A percentile compares a stretch with the other conserved stretches of the same genome.
Conservation (phyloP, 192 early-diverging fungal species). For the Podila clonocystis region DNA sequence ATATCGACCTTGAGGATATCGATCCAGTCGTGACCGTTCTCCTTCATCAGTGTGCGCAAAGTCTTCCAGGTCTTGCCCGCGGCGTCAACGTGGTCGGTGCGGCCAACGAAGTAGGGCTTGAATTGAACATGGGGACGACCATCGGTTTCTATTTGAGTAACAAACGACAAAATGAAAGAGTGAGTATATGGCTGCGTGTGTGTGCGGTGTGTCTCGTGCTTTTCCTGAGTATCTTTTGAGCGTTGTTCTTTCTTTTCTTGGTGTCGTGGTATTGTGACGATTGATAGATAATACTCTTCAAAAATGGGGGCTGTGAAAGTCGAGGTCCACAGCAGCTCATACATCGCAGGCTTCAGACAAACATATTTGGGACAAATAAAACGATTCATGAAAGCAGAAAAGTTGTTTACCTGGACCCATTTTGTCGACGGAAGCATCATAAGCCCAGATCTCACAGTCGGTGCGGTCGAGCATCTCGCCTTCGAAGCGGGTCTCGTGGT, state of each 20-base stretch:
- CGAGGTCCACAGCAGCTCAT: neutral
- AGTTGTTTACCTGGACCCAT: slow-evolving; percentile 21
- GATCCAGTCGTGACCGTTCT: slow-evolving; percentile 51
- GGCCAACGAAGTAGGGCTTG: slow-evolving; percentile 37
- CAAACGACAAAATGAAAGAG: neutral
- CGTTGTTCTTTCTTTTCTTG: too few species aligned
- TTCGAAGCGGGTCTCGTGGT: slow-evolving; percentile 40
- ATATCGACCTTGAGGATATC: slow-evolving; percentile 51
- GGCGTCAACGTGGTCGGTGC: slow-evolving; percentile 9
- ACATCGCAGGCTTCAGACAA: neutral
- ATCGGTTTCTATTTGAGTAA: slow-evolving; percentile 17
- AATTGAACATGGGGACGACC: slow-evolving; percentile 20
- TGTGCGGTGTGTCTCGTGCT: too few species aligned
- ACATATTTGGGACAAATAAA: neutral
- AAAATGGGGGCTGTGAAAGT: too few species aligned
- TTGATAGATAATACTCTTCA: too few species aligned
- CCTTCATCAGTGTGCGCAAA: slow-evolving; percentile 31
- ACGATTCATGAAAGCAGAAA: neutral
- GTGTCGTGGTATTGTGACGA: too few species aligned
- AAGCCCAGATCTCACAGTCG: slow-evolving; percentile 41
- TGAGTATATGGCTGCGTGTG: neutral
- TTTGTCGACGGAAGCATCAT: slow-evolving; percentile 30
- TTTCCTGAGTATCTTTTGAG: too few species aligned
- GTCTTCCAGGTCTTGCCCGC: slow-evolving; percentile 19
- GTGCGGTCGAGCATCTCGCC: slow-evolving; percentile 44